Conservation (phyloP, 768 basidiomycete genomes). For the Kwoniella mangroviensis region DNA sequence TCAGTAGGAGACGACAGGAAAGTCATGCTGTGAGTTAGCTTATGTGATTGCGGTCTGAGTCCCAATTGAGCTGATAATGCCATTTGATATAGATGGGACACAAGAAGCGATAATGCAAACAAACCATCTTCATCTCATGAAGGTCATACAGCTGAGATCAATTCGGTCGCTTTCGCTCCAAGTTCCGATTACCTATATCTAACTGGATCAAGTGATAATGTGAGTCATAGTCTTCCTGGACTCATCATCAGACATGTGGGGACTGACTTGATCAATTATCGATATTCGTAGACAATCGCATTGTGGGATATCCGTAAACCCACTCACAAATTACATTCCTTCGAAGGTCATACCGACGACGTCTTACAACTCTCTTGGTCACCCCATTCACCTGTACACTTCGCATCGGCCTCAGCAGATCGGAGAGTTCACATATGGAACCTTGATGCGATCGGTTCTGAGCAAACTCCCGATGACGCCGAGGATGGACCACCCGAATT, state of each 20-base stretch:
- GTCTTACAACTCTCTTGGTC: conserved; percentile 95
- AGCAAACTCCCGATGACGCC: conserved; percentile 96
- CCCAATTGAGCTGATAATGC: neutral
- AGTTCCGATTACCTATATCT: conserved; percentile 76
- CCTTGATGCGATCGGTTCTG: conserved; percentile 82
- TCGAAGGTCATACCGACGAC: conserved; percentile 92
- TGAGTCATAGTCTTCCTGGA: conserved; percentile 54
- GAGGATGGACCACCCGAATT: conserved; percentile 98
- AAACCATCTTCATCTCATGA: conserved; percentile 74
- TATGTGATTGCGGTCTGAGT: neutral
- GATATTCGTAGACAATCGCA: conserved; percentile 69
- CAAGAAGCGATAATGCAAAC: conserved; percentile 65
- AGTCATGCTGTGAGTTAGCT: conserved; percentile 77
- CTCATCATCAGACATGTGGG: no score
- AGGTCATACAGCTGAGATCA: conserved; percentile 88
- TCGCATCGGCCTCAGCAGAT: conserved; percentile 93
- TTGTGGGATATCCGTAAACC: conserved; percentile 81
- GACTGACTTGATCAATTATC: neutral
- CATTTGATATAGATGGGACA: conserved; percentile 77
- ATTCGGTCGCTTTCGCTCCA: conserved; percentile 88
- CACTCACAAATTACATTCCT: conserved; percentile 78
- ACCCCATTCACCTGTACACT: conserved; percentile 85
- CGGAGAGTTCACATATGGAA: conserved; percentile 96
- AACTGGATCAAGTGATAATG: conserved; percentile 94
- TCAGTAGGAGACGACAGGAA: conserved; percentile 96